Base-by-base conservation (phyloP, 129 eudicot genomes). In the Flaveria sonorensis region DNA sequence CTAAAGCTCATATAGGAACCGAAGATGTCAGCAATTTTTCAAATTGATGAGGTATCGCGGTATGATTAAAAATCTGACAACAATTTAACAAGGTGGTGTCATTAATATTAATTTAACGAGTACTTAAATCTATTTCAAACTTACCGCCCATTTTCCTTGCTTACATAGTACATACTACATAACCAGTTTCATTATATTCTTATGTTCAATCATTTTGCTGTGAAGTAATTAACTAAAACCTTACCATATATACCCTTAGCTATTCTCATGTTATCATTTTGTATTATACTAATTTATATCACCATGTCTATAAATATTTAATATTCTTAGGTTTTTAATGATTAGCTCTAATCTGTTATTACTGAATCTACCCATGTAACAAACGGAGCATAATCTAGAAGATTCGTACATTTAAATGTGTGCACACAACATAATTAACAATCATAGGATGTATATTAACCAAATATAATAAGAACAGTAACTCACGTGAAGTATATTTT, bases 401-500 rank as follows among this genome's bases (percentile, higher is more conserved):
- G 8, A 18, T 1, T 51, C 16, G 7, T 2, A 32, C 18, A 20
- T 72, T 10, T 14, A 19, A 52, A 36, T 19, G 36, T 6, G 32
- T 45, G 55, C 23, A 43, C 1, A n/a, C 18, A 8, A 56, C 62
- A 16, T 4, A 1, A 65, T 42, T 11, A 9, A 69, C 14, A 32
- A 36, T 72, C 16, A 77, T 56, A 39, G 6, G 24, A 51, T 20
- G 21, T 5, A 42, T n/a, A 52, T 57, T 57, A 57, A 57, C 32
- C 64, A 10, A 16, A 21, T 57, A 21, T 57, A 10, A 21, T 57
- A 57, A 20, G 32, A 72, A 14, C 50, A 52, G 42, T 42, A 18
- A 77, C 85, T 76, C 81, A 91, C 98, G 96, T 89, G 83, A 90
- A 93, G 86, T 93, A 93, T 76, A 83, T 93, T 86, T 93, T 93